Conservation (phyloP, 805 yeast species). For the Brettanomyces custersianus region DNA sequence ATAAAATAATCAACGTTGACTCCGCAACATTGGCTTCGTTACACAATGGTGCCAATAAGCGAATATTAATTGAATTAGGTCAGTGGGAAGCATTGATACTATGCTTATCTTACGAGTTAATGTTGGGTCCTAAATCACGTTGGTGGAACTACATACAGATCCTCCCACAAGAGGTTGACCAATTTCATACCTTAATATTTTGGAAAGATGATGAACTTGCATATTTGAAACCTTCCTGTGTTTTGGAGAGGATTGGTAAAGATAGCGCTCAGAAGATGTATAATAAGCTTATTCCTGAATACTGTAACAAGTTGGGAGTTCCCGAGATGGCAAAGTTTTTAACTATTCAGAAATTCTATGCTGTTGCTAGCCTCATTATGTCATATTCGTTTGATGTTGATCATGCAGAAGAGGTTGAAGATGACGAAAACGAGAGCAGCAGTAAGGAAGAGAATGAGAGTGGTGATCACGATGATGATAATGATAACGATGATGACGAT, state of each 20-base stretch:
- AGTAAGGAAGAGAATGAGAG: constrained; percentile 18
- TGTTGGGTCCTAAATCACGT: constrained; percentile 34
- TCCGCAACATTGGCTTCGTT: constrained; percentile 38
- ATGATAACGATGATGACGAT: constrained; percentile 22
- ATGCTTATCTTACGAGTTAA: constrained; percentile 53
- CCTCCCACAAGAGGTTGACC: constrained; percentile 39
- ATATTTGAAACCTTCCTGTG: constrained; percentile 57
- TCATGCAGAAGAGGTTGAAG: constrained; percentile 21
- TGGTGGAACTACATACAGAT: constrained; percentile 71
- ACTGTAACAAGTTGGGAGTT: constrained; percentile 30
- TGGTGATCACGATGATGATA: constrained; percentile 27
- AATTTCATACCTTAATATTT: constrained; percentile 63
- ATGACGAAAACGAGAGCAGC: constrained; percentile 22
- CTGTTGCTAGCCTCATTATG: constrained; percentile 74
- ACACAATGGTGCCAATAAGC: constrained; percentile 22
- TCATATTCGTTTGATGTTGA: constrained; percentile 87
- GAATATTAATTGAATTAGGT: constrained; percentile 32
- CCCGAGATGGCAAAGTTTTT: constrained; percentile 25
- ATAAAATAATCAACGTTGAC: constrained; percentile 46
- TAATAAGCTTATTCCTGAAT: constrained; percentile 30
- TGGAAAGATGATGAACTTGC: constrained; percentile 62
- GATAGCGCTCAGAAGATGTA: constrained; percentile 57
- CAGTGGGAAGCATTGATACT: constrained; percentile 79
- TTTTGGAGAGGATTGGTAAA: constrained; percentile 62
- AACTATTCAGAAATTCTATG: constrained; percentile 52